These are phyloP conservation scores for Cryphonectria radicalis DNA, from an alignment of 2,329 filamentous ascomycete genomes.

Conservation along the genomic window DNA sequence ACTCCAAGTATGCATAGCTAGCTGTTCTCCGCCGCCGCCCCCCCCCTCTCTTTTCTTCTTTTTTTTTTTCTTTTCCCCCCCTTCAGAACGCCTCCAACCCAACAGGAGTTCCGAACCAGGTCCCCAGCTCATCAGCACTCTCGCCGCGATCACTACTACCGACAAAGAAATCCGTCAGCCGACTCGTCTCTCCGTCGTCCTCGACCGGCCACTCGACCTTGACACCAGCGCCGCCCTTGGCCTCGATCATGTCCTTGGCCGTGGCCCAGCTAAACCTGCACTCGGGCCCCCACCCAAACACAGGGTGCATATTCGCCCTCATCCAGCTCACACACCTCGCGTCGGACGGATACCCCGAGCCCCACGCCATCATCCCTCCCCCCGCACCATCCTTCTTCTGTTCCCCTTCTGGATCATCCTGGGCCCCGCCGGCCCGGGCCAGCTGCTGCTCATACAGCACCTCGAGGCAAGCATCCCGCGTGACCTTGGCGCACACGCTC, in stretches of 20 bases:
- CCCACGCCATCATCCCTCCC: conserved; percentile 65
- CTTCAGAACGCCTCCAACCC: conserved; percentile 71
- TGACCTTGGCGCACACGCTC: conserved; percentile 95
- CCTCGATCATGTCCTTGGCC: conserved; percentile 88
- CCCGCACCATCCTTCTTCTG: conserved; percentile 39
- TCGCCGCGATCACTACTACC: conserved; percentile 46
- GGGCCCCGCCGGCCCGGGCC: conserved; percentile 27
- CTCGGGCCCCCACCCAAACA: conserved; percentile 95
- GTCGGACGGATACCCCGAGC: conserved; percentile 93
- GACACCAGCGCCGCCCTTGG: conserved; percentile 64
- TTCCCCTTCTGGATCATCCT: conserved; percentile 33
- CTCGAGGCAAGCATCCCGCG: conserved; percentile 86
- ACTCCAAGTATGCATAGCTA: conserved; percentile 13
- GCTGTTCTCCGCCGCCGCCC: no score
- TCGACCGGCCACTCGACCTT: conserved; percentile 84
- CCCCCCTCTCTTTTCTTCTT: background rate
- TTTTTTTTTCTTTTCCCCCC: no score
- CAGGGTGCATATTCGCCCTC: conserved; percentile 81
- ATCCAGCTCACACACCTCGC: conserved; percentile 80
- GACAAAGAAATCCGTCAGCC: conserved; percentile 77
- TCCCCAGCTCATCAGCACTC: conserved; percentile 68
- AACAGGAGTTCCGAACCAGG: conserved; percentile 81
- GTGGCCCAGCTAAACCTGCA: conserved; percentile 97
- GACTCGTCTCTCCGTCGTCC: conserved; percentile 69
- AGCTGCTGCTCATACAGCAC: conserved; percentile 61